These are phyloP conservation scores for Speleostelium caveatum DNA, from an alignment of 78 protist genomes.

Conservation along the genomic window DNA sequence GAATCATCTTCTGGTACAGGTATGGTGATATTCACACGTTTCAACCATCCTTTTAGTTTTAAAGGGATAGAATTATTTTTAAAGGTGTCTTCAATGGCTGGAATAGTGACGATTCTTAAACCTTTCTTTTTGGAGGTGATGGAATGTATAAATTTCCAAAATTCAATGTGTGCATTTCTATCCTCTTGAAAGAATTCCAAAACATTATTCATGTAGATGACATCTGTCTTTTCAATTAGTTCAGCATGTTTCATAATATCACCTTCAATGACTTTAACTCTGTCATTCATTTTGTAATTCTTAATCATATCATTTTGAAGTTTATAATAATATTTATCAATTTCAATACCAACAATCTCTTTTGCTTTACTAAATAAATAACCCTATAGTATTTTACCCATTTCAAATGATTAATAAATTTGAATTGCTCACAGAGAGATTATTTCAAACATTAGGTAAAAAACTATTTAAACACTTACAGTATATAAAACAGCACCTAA, in stretches of 20 bases:
- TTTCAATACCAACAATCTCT: conserved; percentile 63
- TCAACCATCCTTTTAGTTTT: conserved; percentile 71
- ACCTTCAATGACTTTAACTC: conserved; percentile 51
- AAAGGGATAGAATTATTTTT: conserved; percentile 58
- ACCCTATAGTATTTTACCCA: not conserved
- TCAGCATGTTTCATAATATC: conserved; percentile 40
- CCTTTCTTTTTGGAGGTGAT: conserved; percentile 25
- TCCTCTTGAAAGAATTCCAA: conserved; percentile 75
- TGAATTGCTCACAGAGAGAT: too few species aligned
- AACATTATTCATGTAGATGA: conserved; percentile 81
- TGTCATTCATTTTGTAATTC: conserved; percentile 36
- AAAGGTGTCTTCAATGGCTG: conserved; percentile 65
- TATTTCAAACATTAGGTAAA: not conserved
- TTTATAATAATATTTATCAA: conserved; percentile 34
- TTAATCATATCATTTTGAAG: conserved; percentile 36
- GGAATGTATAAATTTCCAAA: conserved; percentile 53
- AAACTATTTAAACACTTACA: too few species aligned
- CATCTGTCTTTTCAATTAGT: conserved; percentile 26
- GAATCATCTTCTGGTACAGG: conserved; percentile 42
- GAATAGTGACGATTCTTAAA: conserved; percentile 42
- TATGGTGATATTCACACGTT: not conserved
- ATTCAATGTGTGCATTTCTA: conserved; percentile 10
- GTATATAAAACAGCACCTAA: conserved; percentile 74
- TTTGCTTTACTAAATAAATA: conserved; percentile 42
- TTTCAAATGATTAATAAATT: too few species aligned